Base-by-base conservation (phyloP, 2,329 filamentous ascomycete genomes). In the Ilyonectria destructans region DNA sequence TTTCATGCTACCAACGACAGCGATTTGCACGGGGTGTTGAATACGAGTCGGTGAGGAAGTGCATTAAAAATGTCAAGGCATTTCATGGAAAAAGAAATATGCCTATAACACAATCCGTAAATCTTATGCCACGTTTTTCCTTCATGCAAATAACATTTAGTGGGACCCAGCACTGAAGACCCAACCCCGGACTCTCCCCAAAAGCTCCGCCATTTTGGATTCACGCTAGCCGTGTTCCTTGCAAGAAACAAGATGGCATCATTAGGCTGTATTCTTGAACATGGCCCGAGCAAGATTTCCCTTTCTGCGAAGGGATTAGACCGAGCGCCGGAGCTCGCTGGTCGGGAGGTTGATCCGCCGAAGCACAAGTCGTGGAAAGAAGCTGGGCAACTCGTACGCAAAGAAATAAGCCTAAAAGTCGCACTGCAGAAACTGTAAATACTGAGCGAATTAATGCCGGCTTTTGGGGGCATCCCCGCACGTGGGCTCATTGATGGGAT, bases 281-380 rank as follows among this genome's bases (percentile, higher is more conserved):
- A n/a, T n/a, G 5, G 15, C 9, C 31, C 31, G 51, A n/a, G 31
- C 9, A 13, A 4, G 2, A 33, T 35, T 9, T n/a, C 29, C 29
- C 49, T 12, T 21, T 6, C 33, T 13, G 49, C 51, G 10, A 54
- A 13, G 12, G 6, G n/a, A 35, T 21, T 21, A n/a, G 17, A 1
- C 51, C 51, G 51, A 54, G 49, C 40, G 29, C 31, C 51, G n/a
- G n/a, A 19, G 51, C 51, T 54, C 31, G 31, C 51, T 31, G 17
- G 12, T 54, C 51, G 51, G 51, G 23, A 19, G 31, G 12, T 54
- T 35, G 12, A 15, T 54, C 17, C 10, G 10, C 51, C 51, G 51
- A 54, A 15, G n/a, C 21, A 15, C n/a, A 35, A 19, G 19, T 17
- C n/a, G 4, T 13, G 10, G n/a, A 12, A 21, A 52, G 12, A n/a